These are phyloP conservation scores for Nigrospora sphaerica DNA, from an alignment of 2,329 filamentous ascomycete species.

Conservation along the genomic window DNA sequence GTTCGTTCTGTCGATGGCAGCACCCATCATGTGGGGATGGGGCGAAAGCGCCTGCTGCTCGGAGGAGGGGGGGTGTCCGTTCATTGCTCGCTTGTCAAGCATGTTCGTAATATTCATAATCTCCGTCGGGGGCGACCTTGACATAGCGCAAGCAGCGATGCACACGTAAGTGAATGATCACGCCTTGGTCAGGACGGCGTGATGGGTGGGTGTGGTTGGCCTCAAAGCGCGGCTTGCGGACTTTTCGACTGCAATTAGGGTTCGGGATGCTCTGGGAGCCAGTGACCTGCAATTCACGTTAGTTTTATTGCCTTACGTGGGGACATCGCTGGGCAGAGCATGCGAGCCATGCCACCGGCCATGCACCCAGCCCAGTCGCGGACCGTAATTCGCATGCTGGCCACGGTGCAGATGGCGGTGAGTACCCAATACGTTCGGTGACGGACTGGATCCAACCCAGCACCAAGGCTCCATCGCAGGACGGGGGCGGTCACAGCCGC, in stretches of 20 bases:
- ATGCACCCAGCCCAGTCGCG: no score
- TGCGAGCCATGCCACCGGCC: no score
- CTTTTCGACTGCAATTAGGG: no score
- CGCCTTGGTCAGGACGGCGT: not conserved
- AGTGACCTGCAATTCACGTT: no score
- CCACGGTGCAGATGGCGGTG: not conserved
- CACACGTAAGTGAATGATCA: not conserved
- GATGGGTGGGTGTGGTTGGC: no score
- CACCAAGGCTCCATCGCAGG: no score
- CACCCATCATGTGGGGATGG: conserved; percentile 17
- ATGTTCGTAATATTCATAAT: conserved; percentile 26
- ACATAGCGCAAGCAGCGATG: conserved; percentile 12
- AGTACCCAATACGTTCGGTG: not conserved
- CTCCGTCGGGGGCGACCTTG: conserved; percentile 20
- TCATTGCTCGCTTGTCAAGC: conserved; percentile 18
- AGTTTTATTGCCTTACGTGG: no score
- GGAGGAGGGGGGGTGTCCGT: conserved; percentile 7
- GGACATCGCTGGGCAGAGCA: no score
- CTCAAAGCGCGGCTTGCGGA: no score
- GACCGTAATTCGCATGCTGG: no score
- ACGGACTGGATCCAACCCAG: not conserved
- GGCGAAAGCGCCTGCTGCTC: conserved; percentile 13
- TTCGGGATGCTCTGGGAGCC: no score
- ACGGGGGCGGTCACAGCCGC: no score
- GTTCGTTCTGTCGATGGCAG: conserved; percentile 43